Conservation (phyloP, 2,329 filamentous ascomycete species). For the Phialocephala sp. region DNA sequence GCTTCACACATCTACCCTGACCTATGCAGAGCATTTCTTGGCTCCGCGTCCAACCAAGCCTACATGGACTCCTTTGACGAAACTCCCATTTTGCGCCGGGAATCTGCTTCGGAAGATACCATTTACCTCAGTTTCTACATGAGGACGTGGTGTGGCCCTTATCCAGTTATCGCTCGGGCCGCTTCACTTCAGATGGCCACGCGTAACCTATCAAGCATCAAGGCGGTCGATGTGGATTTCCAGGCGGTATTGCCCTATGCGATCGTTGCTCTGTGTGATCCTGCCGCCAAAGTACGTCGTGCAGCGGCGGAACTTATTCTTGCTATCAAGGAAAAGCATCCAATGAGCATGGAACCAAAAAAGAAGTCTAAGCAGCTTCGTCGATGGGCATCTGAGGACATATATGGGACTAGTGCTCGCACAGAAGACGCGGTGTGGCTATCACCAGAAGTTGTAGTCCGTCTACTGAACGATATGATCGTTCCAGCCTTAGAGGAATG, state of each 20-base stretch:
- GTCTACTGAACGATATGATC: conserved; percentile 70
- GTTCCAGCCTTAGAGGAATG: conserved; percentile 83
- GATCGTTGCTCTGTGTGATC: conserved; percentile 75
- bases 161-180: conserved; percentile 70
- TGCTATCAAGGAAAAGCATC: conserved; percentile 58
- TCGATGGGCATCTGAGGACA: conserved; percentile 63
- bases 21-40: conserved; percentile 63
- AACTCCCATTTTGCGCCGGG: conserved; percentile 58
- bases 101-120: conserved; percentile 61
- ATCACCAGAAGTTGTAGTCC: conserved; percentile 59
- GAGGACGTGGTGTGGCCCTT: conserved; percentile 74
- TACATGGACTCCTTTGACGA: conserved; percentile 50
- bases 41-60: conserved; percentile 53
- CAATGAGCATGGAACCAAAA: conserved; percentile 46
- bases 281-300: conserved; percentile 76
- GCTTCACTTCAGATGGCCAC: conserved; percentile 72
- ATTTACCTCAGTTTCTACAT: conserved; percentile 79
- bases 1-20: conserved; percentile 61
- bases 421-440: conserved; percentile 61
- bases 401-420: conserved; percentile 66
- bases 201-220: conserved; percentile 57
- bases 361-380: conserved; percentile 46
- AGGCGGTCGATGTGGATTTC: conserved; percentile 63
- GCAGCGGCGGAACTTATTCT: conserved; percentile 73
- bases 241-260: conserved; percentile 86